Conservation (phyloP, 176 grass and related monocot species). For the Lolium perenne region DNA sequence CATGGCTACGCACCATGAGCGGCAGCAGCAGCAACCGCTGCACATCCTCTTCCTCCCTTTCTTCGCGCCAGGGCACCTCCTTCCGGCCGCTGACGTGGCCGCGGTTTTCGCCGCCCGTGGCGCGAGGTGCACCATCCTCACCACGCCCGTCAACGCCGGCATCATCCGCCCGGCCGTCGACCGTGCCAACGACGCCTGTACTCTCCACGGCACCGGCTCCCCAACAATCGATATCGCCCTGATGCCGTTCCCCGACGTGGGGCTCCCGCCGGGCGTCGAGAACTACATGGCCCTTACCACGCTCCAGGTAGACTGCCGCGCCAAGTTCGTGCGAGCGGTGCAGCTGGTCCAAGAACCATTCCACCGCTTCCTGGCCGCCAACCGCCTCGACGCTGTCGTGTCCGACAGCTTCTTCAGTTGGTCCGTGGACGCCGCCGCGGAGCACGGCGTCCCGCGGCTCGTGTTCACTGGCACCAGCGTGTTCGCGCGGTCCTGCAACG, state of each 20-base stretch:
- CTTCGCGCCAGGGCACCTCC: background rate
- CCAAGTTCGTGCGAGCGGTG: background rate
- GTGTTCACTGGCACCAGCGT: background rate
- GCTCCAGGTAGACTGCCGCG: background rate
- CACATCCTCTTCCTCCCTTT: background rate
- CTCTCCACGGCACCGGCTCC: background rate
- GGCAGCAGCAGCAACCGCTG: background rate
- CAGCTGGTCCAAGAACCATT: background rate
- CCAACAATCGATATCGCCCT: background rate
- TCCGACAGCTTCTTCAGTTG: constrained; percentile 2
- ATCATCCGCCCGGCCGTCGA: background rate
- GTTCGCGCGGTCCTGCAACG: background rate
- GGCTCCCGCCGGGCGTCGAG: background rate
- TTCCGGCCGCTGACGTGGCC: background rate
- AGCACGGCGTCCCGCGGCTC: background rate
- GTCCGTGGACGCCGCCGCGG: background rate
- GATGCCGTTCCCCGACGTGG: background rate
- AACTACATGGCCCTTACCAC: background rate
- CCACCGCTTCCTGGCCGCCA: background rate
- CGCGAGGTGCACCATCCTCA: background rate
- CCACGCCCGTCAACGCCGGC: background rate
- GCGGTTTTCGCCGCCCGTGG: background rate
- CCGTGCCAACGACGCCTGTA: background rate
- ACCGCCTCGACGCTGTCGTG: background rate
- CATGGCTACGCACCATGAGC: background rate